Conservation (phyloP, 1,284 basidiomycete genomes). For the Naganishia liquefaciens region DNA sequence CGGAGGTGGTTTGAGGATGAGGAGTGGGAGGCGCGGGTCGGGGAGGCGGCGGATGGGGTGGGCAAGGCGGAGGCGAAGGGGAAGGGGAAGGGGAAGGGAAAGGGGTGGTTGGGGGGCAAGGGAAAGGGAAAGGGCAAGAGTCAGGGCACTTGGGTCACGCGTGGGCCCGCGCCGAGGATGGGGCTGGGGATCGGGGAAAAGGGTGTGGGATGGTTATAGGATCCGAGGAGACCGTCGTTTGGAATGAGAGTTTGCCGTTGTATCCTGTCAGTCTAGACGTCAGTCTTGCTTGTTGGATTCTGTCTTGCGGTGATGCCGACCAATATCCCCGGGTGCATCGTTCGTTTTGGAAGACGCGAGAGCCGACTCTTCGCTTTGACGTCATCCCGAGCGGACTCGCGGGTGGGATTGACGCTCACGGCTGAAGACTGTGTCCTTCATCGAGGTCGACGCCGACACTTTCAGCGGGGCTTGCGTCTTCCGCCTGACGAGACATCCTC, state of each 20-base stretch:
- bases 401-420: too few relatives aligned
- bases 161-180: conserved; percentile 1
- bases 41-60: too few relatives aligned
- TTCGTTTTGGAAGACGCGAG: conserved; percentile 14
- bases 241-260: too few relatives aligned
- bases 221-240: too few relatives aligned
- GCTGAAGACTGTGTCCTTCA: too few relatives aligned
- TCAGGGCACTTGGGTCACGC: neutral
- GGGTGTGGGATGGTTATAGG: too few relatives aligned
- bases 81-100: neutral
- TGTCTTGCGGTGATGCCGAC: neutral
- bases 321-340: conserved; percentile 1
- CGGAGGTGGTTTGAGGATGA: conserved; percentile 6
- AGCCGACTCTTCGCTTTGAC: conserved; percentile 18
- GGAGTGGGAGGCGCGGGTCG: conserved; percentile 8
- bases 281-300: neutral
- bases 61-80: neutral
- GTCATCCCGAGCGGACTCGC: conserved; percentile 7
- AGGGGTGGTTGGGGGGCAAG: neutral
- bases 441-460: too few relatives aligned
- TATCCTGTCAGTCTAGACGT: too few relatives aligned
- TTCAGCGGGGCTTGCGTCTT: too few relatives aligned
- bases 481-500: too few relatives aligned
- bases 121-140: neutral
- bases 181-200: too few relatives aligned